Percentiles rank a stretch among this genome's conserved stretches.
These are phyloP conservation scores for Thinopyrum elongatum DNA, from an alignment of 176 grass and related monocot genomes.

Conservation along the genomic window DNA sequence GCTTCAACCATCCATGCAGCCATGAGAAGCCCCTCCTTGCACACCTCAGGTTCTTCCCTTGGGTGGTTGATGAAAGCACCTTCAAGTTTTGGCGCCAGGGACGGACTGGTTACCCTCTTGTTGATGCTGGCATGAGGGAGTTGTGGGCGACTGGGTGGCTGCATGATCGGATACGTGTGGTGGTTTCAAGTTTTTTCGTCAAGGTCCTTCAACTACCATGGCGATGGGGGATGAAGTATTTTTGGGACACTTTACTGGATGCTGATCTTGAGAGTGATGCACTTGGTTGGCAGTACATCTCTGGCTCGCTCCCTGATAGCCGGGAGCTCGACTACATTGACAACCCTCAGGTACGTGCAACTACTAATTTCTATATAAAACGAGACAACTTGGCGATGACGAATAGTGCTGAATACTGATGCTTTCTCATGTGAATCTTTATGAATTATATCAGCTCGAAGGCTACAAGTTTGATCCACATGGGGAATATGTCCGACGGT, in stretches of 20 bases:
- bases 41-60: conserved; percentile 89
- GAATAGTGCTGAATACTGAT: conserved; percentile 23
- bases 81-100: conserved; percentile 97
- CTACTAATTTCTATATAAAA: conserved; percentile 19
- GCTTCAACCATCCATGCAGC: conserved; percentile 91
- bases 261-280: conserved; percentile 99
- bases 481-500: conserved; percentile 91
- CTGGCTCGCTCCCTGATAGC: conserved; percentile 88
- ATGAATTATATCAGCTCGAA: conserved; percentile 56
- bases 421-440: conserved; percentile 17
- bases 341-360: conserved; percentile 82
- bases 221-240: conserved; percentile 99
- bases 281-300: conserved; percentile 97
- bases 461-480: conserved; percentile 91
- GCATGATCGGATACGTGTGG: conserved; percentile 91
- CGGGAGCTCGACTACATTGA: conserved; percentile 88
- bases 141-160: conserved; percentile 97
- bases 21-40: conserved; percentile 81
- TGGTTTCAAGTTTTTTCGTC: conserved; percentile 94
- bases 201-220: conserved; percentile 95
- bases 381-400: not conserved
- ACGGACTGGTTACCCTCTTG: conserved; percentile 88
- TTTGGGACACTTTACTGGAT: conserved; percentile 96
- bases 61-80: conserved; percentile 68
- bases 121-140: conserved; percentile 97